Percentiles rank a stretch among this genome's conserved stretches.
These are phyloP conservation scores for Zizania latifolia DNA, from an alignment of 176 grass and related monocot species.

Conservation along the genomic window DNA sequence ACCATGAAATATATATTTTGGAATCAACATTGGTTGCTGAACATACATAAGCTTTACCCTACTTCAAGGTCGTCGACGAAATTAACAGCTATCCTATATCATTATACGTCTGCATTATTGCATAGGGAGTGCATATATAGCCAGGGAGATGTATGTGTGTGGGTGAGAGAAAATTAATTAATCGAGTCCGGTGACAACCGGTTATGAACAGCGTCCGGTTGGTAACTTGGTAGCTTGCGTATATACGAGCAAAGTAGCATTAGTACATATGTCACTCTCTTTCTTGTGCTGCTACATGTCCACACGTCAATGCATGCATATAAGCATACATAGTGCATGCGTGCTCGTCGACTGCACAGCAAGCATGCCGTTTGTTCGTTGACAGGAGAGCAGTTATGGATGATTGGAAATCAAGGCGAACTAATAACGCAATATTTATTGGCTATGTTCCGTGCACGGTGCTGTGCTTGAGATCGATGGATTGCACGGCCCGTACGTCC, in stretches of 20 bases:
- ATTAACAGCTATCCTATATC: neutral
- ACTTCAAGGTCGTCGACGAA: neutral
- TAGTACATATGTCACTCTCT: neutral
- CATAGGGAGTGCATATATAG: too few relatives aligned
- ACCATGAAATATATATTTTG: slow-evolving; percentile 15
- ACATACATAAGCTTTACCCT: neutral
- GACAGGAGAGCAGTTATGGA: slow-evolving; percentile 12
- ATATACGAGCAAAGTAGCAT: neutral
- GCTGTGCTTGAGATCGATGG: neutral
- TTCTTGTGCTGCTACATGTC: neutral
- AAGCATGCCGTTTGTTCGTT: slow-evolving; percentile 18
- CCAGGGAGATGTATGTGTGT: too few relatives aligned
- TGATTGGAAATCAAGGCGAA: slow-evolving; percentile 2
- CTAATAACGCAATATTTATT: neutral
- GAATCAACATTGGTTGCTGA: slow-evolving; percentile 9
- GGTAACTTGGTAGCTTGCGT: neutral
- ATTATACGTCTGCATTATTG: slow-evolving; percentile 10
- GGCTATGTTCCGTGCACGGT: neutral
- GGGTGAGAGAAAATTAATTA: too few relatives aligned
- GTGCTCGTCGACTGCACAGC: slow-evolving; percentile 5
- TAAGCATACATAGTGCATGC: neutral
- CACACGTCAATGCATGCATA: neutral
- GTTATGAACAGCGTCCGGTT: neutral
- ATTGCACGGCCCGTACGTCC: slow-evolving; percentile 16
- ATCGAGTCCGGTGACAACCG: neutral